These are phyloP conservation scores for Ogataea neopini DNA, from an alignment of 805 yeast species.

Conservation along the genomic window DNA sequence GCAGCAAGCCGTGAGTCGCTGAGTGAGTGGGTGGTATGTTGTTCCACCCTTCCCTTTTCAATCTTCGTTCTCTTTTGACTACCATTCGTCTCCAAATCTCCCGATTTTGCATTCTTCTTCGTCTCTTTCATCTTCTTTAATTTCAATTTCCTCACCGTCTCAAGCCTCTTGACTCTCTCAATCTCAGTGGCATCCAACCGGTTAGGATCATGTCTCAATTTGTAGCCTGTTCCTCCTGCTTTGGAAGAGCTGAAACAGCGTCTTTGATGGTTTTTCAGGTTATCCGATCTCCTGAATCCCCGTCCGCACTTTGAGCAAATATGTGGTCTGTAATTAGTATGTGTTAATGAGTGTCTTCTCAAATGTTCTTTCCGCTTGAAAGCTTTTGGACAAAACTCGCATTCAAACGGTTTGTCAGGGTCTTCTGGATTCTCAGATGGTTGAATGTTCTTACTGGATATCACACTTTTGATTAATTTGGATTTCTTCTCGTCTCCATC, in stretches of 20 bases:
- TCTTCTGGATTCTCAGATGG: slow-evolving; percentile 23
- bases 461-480: slow-evolving; percentile 22
- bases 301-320: slow-evolving; percentile 29
- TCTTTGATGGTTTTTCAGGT: slow-evolving; percentile 29
- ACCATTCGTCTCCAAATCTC: background rate
- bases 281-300: slow-evolving; percentile 32
- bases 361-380: slow-evolving; percentile 32
- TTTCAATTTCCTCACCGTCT: slow-evolving; percentile 13
- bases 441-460: slow-evolving; percentile 26
- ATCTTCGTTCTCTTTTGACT: background rate
- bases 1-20: too few species aligned
- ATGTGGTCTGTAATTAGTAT: slow-evolving; percentile 30
- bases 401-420: slow-evolving; percentile 23
- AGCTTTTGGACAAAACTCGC: slow-evolving; percentile 28
- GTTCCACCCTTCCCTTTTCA: too few species aligned
- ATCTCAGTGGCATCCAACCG: slow-evolving; percentile 25
- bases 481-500: slow-evolving; percentile 13
- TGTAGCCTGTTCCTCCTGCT: slow-evolving; percentile 24
- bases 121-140: slow-evolving; percentile 10
- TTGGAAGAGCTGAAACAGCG: slow-evolving; percentile 26
- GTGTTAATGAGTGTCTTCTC: slow-evolving; percentile 30
- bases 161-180: slow-evolving; percentile 23
- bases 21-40: too few species aligned
- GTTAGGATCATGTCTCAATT: slow-evolving; percentile 22
- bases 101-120: slow-evolving; percentile 12